Conservation (phyloP, 2,329 filamentous ascomycete genomes). For the Hypoxylon sp. region DNA sequence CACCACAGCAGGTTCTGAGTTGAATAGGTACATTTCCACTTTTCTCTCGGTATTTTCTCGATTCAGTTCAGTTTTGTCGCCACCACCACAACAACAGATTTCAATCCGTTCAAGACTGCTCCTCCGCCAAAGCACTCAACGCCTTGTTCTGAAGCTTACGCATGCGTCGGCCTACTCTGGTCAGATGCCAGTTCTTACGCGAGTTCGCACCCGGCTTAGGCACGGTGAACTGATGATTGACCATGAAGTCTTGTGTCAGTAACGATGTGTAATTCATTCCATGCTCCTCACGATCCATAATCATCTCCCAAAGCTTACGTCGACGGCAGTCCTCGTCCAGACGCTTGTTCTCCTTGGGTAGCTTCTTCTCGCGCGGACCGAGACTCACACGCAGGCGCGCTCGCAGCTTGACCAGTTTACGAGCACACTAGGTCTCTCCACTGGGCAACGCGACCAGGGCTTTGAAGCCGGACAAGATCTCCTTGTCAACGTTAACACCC, state of each 20-base stretch:
- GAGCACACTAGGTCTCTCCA: constrained; percentile 27
- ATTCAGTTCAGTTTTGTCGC: not conserved
- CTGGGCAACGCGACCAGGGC: constrained; percentile 49
- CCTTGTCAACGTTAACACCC: constrained; percentile 80
- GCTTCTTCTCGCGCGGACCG: not conserved
- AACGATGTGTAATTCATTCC: too few relatives aligned
- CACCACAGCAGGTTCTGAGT: too few relatives aligned
- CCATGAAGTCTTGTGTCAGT: too few relatives aligned
- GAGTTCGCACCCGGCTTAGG: too few relatives aligned
- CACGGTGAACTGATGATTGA: too few relatives aligned
- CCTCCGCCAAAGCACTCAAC: not conserved
- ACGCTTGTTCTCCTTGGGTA: not conserved
- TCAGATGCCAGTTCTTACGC: not conserved
- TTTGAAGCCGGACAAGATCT: constrained; percentile 77
- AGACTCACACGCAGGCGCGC: not conserved
- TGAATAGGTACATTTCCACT: too few relatives aligned
- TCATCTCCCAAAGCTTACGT: not conserved
- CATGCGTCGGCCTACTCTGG: too few relatives aligned
- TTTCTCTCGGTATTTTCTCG: not conserved
- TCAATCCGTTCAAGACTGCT: not conserved
- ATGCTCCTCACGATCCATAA: not conserved
- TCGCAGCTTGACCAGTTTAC: constrained; percentile 5
- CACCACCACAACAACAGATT: not conserved
- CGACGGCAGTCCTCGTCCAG: not conserved
- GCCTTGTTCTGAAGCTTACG: too few relatives aligned